Percentiles rank a stretch among this genome's conserved stretches.
These are phyloP conservation scores for Eucalyptus cloeziana DNA, from an alignment of 345 rosid genomes.

Conservation along the genomic window DNA sequence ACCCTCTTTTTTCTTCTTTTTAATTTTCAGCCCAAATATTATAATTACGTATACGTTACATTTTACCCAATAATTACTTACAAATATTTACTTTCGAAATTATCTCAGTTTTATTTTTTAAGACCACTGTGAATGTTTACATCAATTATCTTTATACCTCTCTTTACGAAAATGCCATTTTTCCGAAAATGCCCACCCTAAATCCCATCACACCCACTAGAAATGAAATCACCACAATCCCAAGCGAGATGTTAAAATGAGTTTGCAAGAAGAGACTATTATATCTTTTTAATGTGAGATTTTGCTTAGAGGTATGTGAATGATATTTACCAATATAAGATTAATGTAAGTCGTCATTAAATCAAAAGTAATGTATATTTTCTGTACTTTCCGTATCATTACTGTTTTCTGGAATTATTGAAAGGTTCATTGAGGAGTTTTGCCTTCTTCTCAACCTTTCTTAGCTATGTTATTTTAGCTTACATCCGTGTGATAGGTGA, in stretches of 20 bases:
- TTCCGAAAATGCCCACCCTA: not conserved
- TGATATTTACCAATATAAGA: not conserved
- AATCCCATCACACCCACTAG: not conserved
- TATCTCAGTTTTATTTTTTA: not conserved
- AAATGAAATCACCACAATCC: not conserved
- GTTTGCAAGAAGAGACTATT: not conserved
- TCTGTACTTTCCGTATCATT: not conserved
- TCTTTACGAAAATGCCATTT: not conserved
- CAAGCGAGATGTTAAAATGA: not conserved
- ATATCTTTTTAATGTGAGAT: not conserved
- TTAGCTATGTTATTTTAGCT: not conserved
- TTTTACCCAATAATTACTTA: not conserved
- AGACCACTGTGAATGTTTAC: not conserved
- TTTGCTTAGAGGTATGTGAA: not conserved
- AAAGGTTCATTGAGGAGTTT: not conserved
- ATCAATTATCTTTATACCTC: not conserved
- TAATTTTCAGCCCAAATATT: not conserved
- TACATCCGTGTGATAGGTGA: not conserved
- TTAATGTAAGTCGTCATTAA: not conserved
- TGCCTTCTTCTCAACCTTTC: not conserved
- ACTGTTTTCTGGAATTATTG: not conserved
- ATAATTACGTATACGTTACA: not conserved
- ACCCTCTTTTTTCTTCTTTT: not conserved
- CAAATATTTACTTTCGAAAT: not conserved
- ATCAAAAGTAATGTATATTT: not conserved